Evolutionary conservation across 1,284 basidiomycete genomes (phyloP).

Genomic region (Rhodotorula sp.): DNA sequence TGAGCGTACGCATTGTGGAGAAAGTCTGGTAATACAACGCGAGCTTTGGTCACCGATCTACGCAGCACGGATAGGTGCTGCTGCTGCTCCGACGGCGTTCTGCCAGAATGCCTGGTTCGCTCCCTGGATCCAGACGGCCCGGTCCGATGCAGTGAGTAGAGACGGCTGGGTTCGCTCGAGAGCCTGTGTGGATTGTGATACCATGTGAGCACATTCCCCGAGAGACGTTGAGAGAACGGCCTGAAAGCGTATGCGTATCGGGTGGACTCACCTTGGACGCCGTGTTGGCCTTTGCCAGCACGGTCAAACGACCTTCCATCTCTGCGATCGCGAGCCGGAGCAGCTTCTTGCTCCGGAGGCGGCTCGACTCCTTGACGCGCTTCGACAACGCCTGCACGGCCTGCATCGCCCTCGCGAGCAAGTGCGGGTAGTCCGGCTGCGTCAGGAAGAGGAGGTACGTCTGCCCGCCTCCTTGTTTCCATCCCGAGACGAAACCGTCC

Average conservation of each 20-base stretch:
- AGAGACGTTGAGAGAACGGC: not conserved
- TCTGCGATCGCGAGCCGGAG: conserved; percentile 24
- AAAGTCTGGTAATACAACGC: no score
- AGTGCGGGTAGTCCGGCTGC: not conserved
- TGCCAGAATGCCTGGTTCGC: conserved; percentile 26
- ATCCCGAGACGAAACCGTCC: conserved; percentile 44
- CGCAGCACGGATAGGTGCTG: not conserved
- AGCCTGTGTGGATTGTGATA: not conserved
- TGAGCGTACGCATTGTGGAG: no score
- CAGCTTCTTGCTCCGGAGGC: conserved; percentile 3
- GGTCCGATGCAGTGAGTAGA: conserved; percentile 28
- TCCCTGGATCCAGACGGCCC: conserved; percentile 35
- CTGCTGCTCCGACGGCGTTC: not conserved
- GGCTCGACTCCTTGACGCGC: not conserved
- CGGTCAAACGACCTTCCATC: conserved; percentile 30
- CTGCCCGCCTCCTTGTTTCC: conserved; percentile 45
- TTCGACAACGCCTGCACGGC: conserved; percentile 1
- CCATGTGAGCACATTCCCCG: not conserved
- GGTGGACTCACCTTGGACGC: not conserved
- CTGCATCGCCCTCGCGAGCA: not conserved
- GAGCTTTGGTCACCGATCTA: no score
- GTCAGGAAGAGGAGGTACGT: conserved; percentile 35
- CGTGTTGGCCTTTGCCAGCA: conserved; percentile 17
- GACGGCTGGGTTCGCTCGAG: conserved; percentile 28
- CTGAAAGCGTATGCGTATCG: not conserved